These are phyloP conservation scores for Calocera cornea DNA, from an alignment of 768 basidiomycete species.

Conservation along the genomic window DNA sequence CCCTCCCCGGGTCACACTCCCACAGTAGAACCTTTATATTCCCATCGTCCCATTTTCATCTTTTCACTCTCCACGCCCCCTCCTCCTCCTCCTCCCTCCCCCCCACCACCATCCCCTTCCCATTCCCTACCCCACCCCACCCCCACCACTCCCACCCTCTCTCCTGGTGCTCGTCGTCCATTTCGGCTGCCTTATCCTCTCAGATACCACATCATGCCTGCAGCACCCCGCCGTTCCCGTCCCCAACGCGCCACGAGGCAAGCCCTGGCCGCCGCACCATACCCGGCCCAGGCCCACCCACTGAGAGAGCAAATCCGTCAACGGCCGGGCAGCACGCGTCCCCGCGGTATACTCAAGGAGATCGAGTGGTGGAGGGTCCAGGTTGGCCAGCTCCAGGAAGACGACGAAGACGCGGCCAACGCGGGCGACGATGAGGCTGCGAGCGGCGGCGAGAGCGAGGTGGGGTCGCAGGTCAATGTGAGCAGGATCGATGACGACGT, in stretches of 20 bases:
- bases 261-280: constrained; percentile 54
- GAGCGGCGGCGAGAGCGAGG: constrained; percentile 23
- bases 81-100: neutral
- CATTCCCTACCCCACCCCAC: too few relatives aligned
- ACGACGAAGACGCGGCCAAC: neutral
- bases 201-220: neutral
- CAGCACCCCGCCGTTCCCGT: constrained; percentile 41
- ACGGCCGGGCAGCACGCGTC: constrained; percentile 28
- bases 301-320: constrained; percentile 19
- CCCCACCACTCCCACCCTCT: neutral
- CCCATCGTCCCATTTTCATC: neutral
- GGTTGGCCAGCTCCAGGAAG: constrained; percentile 43
- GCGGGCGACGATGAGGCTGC: constrained; percentile 19
- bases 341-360: constrained; percentile 49
- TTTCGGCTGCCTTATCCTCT: constrained; percentile 1
- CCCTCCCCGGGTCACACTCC: neutral
- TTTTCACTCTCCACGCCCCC: constrained; percentile 1
- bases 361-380: constrained; percentile 79
- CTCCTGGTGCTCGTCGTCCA: neutral
- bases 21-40: neutral
- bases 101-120: neutral
- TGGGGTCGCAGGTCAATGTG: constrained; percentile 29
- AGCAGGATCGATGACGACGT: constrained; percentile 17
- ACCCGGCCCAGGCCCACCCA: constrained; percentile 33
- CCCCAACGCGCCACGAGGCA: constrained; percentile 61